phyloP scores from a whole-genome alignment of 164 flowering plant species.

The Tinospora cordifolia region DNA sequence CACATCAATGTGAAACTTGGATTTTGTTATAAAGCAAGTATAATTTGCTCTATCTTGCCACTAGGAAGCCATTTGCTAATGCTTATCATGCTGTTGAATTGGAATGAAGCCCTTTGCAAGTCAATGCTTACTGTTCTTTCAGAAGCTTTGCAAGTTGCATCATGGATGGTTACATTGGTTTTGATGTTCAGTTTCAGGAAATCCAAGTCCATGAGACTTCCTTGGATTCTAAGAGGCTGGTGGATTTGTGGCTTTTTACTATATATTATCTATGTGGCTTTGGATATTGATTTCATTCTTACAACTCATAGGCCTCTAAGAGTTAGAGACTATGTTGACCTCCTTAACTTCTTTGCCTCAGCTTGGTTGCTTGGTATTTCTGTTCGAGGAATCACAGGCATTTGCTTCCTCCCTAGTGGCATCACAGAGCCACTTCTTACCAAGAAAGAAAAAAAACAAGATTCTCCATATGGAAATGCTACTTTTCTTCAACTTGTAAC shows the following conservation, averaged over 20 bases:
- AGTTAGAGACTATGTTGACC: conserved; percentile 34
- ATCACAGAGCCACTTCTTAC: conserved; percentile 54
- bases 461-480: conserved; percentile 63
- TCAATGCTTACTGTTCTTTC: conserved; percentile 19
- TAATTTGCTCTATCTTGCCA: conserved; percentile 36
- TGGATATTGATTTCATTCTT: conserved; percentile 29
- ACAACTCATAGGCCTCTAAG: conserved; percentile 18
- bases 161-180: conserved; percentile 42
- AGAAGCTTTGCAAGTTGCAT: conserved; percentile 40
- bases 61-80: conserved; percentile 31
- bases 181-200: conserved; percentile 23
- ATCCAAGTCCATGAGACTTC: conserved; percentile 30
- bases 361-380: conserved; percentile 38
- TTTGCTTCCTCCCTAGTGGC: conserved; percentile 21
- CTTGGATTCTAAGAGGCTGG: conserved; percentile 70
- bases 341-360: conserved; percentile 36
- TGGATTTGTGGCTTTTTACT: conserved; percentile 64
- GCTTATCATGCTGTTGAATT: conserved; percentile 32
- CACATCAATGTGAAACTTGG: conserved; percentile 20
- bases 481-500: conserved; percentile 60
- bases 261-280: conserved; percentile 22
- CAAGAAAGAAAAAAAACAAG: conserved; percentile 29
- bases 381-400: conserved; percentile 54
- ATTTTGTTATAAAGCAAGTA: conserved; percentile 34
- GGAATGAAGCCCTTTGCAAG: conserved; percentile 30